Percentiles rank a stretch among this genome's conserved stretches.
Conservation (phyloP, 2,329 filamentous ascomycete species). For the Spiromastix sp. region DNA sequence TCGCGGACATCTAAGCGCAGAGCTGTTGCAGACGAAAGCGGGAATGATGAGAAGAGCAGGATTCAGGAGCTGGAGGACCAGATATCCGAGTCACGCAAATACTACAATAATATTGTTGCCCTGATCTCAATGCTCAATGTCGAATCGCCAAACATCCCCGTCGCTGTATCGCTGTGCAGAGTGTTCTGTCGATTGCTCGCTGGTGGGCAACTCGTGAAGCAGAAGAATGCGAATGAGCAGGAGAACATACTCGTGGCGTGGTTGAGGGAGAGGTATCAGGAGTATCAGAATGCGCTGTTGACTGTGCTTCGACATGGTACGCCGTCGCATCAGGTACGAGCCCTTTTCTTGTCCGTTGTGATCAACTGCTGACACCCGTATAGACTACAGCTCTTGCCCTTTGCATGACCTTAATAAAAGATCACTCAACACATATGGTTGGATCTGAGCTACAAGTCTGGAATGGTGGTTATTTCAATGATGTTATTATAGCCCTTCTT, state of each 20-base stretch:
- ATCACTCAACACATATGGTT: constrained; percentile 56
- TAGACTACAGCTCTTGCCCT: constrained; percentile 63
- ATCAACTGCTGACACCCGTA: not conserved
- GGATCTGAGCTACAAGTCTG: constrained; percentile 58
- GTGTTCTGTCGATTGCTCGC: constrained; percentile 75
- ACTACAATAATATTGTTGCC: constrained; percentile 82
- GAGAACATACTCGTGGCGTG: constrained; percentile 65
- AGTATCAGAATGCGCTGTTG: constrained; percentile 57
- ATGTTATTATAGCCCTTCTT: constrained; percentile 55
- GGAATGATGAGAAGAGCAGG: constrained; percentile 41
- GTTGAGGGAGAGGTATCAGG: constrained; percentile 63
- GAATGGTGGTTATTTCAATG: constrained; percentile 54
- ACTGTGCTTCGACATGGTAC: constrained; percentile 51
- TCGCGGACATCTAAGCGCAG: constrained; percentile 32
- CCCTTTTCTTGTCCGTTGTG: too few species aligned
- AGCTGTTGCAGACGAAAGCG: constrained; percentile 37
- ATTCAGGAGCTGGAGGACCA: constrained; percentile 69
- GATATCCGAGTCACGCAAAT: constrained; percentile 73
- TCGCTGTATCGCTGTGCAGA: constrained; percentile 72
- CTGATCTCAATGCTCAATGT: constrained; percentile 53
- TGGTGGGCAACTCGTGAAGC: constrained; percentile 57
- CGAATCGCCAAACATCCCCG: constrained; percentile 51
- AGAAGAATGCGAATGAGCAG: constrained; percentile 57
- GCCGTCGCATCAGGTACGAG: constrained; percentile 40
- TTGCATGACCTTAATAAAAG: constrained; percentile 74